Percentiles rank a stretch among this genome's conserved stretches.
Evolutionary conservation across 2,329 filamentous ascomycete genomes (phyloP).

Genomic region (Drechslerella dactyloides): DNA sequence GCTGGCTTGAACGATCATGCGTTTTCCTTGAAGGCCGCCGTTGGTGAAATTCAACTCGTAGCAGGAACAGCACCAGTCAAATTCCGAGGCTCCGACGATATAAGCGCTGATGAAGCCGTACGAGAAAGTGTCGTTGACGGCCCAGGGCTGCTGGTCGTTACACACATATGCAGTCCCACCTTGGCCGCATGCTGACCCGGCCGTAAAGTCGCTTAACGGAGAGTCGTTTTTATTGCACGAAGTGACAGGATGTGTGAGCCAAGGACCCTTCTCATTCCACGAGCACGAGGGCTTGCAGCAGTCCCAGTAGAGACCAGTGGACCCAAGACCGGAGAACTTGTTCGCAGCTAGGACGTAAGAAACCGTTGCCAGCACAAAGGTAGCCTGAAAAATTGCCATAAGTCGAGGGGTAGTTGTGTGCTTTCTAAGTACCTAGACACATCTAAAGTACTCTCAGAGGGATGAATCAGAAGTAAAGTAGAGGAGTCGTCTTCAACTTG

Average conservation of each 20-base stretch:
- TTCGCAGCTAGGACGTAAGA: slow-evolving; percentile 26
- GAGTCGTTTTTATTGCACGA: slow-evolving; percentile 51
- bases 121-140: slow-evolving; percentile 65
- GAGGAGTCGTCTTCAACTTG: slow-evolving; percentile 1
- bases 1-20: slow-evolving; percentile 69
- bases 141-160: slow-evolving; percentile 69
- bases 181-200: slow-evolving; percentile 62
- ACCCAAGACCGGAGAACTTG: slow-evolving; percentile 54
- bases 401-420: slow-evolving; percentile 3
- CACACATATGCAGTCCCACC: slow-evolving; percentile 68
- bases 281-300: slow-evolving; percentile 75
- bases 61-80: slow-evolving; percentile 70
- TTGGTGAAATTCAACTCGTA: slow-evolving; percentile 68
- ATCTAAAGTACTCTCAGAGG: background rate
- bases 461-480: background rate
- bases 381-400: slow-evolving; percentile 32
- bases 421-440: no score
- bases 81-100: slow-evolving; percentile 65
- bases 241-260: slow-evolving; percentile 52
- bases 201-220: slow-evolving; percentile 32
- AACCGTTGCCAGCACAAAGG: slow-evolving; percentile 23
- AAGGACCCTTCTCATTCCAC: slow-evolving; percentile 55
- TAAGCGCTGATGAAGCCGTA: slow-evolving; percentile 64
- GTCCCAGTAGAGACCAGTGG: slow-evolving; percentile 62
- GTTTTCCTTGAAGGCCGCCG: slow-evolving; percentile 63